Percentiles rank a stretch among this genome's conserved stretches.
Conservation (phyloP, 768 basidiomycete genomes). For the Cantharellus cinnabarinus region DNA sequence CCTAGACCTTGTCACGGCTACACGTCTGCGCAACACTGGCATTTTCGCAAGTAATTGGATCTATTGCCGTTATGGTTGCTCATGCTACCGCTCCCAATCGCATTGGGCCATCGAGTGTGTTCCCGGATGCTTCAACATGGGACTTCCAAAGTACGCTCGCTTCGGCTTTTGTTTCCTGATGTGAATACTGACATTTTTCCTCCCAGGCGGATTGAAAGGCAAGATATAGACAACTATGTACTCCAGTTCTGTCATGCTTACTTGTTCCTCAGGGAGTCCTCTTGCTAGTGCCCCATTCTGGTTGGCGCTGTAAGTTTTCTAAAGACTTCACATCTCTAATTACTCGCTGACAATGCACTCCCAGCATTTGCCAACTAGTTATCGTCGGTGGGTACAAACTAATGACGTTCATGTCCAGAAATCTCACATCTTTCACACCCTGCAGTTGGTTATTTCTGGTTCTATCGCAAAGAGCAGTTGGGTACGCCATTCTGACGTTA, state of each 20-base stretch:
- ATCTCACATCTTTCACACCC: neutral
- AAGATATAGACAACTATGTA: neutral
- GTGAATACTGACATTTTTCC: neutral
- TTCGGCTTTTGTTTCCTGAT: neutral
- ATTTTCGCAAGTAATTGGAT: constrained; percentile 76
- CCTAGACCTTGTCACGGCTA: constrained; percentile 65
- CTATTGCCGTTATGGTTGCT: constrained; percentile 79
- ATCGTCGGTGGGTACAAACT: constrained; percentile 30
- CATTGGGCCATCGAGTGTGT: constrained; percentile 76
- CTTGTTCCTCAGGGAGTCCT: constrained; percentile 34
- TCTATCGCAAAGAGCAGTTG: constrained; percentile 90
- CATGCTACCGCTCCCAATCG: constrained; percentile 77
- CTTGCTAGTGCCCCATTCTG: constrained; percentile 76
- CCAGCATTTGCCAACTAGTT: constrained; percentile 41
- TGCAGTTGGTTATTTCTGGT: constrained; percentile 72
- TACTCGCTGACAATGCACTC: neutral
- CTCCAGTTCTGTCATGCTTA: too few relatives aligned
- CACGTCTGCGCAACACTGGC: constrained; percentile 89
- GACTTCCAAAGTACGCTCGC: constrained; percentile 38
- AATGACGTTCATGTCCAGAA: too few relatives aligned
- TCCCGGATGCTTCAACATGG: constrained; percentile 85
- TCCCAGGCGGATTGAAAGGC: neutral
- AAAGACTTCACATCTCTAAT: neutral
- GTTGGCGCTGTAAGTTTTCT: constrained; percentile 33
- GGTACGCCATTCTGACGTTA: constrained; percentile 5